These are phyloP conservation scores for Mucuna pruriens DNA, from an alignment of 306 rosid genomes.

Conservation along the genomic window DNA sequence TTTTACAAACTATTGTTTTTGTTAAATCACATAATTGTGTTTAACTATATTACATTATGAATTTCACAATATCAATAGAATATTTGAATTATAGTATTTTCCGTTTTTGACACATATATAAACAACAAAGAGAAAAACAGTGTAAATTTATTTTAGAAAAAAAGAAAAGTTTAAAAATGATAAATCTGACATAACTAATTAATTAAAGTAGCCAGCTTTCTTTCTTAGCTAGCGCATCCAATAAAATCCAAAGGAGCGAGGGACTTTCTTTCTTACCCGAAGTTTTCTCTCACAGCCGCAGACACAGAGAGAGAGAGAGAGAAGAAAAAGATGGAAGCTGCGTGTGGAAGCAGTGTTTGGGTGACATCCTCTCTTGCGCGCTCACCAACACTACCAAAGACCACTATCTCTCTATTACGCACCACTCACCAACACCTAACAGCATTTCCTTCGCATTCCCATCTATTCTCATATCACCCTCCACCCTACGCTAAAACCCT, in stretches of 20 bases:
- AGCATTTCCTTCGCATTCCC: conserved; percentile 72
- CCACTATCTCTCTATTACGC: conserved; percentile 20
- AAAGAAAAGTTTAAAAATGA: no score
- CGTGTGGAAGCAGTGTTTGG: conserved; percentile 55
- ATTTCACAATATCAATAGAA: no score
- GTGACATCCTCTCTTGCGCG: conserved; percentile 53
- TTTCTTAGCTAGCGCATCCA: background rate
- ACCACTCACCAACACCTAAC: conserved; percentile 53
- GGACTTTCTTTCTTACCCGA: background rate
- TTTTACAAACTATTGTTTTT: no score
- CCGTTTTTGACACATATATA: no score
- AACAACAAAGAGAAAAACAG: no score
- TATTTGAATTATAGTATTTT: no score
- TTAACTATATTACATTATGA: no score
- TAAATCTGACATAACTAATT: no score
- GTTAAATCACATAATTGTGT: no score
- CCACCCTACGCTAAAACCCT: conserved; percentile 52
- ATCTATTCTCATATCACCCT: conserved; percentile 56
- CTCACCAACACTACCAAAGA: conserved; percentile 29
- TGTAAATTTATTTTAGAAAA: no score
- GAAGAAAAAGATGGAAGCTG: conserved; percentile 53
- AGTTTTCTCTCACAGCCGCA: background rate
- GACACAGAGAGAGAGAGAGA: conserved; percentile 8
- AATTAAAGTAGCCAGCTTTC: no score
- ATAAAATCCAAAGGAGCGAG: background rate